A percentile compares a stretch with the other conserved stretches of the same genome.
phyloP scores from a whole-genome alignment of 352 stramenopile genomes.

The Aphanomyces invadans region DNA sequence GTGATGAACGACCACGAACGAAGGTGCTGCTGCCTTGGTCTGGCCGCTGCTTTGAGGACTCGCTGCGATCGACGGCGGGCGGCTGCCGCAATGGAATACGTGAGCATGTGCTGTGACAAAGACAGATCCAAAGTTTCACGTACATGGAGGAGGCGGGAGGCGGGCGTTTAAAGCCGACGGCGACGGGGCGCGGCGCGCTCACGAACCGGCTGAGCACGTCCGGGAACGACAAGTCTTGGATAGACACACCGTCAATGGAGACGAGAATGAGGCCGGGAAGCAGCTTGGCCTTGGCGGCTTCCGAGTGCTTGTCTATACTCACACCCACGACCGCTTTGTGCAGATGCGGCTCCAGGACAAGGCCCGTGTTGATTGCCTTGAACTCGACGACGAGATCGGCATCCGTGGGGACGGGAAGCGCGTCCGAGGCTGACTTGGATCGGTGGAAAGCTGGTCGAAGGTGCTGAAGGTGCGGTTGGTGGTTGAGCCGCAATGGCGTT shows the following conservation, averaged over 20 bases:
- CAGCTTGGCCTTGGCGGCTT: slow-evolving; percentile 41
- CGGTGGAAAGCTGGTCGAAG: not conserved
- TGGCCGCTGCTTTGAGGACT: slow-evolving; percentile 27
- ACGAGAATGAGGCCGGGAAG: slow-evolving; percentile 48
- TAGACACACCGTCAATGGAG: slow-evolving; percentile 48
- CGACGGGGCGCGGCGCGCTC: slow-evolving; percentile 37
- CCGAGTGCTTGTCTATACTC: slow-evolving; percentile 50
- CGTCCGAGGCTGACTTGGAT: not conserved
- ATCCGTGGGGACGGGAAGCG: slow-evolving; percentile 6
- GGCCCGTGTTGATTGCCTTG: slow-evolving; percentile 45
- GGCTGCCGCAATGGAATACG: no score
- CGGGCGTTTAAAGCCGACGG: slow-evolving; percentile 42
- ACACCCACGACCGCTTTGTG: slow-evolving; percentile 51
- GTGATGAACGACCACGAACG: slow-evolving; percentile 42
- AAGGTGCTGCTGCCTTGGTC: no score
- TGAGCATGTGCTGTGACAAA: no score
- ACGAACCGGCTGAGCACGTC: slow-evolving; percentile 50
- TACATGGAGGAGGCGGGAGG: not conserved
- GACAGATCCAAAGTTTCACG: no score
- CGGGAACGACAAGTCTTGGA: slow-evolving; percentile 36
- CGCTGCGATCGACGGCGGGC: no score
- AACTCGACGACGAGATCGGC: slow-evolving; percentile 58
- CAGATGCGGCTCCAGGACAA: slow-evolving; percentile 61
- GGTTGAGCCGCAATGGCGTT: not conserved
- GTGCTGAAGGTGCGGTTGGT: not conserved